These are phyloP conservation scores for Leccinum olivaceopallidum DNA, from an alignment of 768 basidiomycete species.

Conservation along the genomic window DNA sequence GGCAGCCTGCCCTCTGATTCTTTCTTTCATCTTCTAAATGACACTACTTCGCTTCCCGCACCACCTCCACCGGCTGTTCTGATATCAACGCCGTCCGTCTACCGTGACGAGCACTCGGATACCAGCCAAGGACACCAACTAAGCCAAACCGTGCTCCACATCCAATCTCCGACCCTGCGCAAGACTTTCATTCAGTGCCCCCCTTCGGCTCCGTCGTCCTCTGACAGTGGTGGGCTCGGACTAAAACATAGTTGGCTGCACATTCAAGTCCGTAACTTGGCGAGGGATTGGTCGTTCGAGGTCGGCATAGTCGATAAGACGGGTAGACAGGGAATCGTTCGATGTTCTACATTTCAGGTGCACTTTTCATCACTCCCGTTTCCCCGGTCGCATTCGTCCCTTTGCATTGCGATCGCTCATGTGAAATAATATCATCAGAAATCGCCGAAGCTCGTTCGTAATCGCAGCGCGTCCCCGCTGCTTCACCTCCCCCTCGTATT, in stretches of 20 bases:
- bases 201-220: conserved; percentile 26
- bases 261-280: conserved; percentile 69
- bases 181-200: conserved; percentile 72
- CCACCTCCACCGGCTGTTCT: conserved; percentile 48
- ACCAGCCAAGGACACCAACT: conserved; percentile 41
- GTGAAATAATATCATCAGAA: conserved; percentile 40
- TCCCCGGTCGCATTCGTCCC: conserved; percentile 1
- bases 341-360: conserved; percentile 85
- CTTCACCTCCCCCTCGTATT: conserved; percentile 74
- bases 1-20: conserved; percentile 58
- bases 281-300: conserved; percentile 73
- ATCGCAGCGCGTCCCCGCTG: conserved; percentile 45
- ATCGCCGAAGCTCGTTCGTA: conserved; percentile 49
- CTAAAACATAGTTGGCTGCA: conserved; percentile 75
- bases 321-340: conserved; percentile 57
- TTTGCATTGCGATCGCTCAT: conserved; percentile 10
- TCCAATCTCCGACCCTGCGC: conserved; percentile 73
- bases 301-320: conserved; percentile 68
- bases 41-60: conserved; percentile 48
- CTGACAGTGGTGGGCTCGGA: conserved; percentile 42
- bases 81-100: conserved; percentile 41
- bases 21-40: conserved; percentile 62
- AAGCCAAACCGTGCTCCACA: conserved; percentile 70
- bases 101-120: conserved; percentile 29
- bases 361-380: conserved; percentile 1